Base-by-base conservation (phyloP, 345 rosid species). In the Fremontodendron californicum region DNA sequence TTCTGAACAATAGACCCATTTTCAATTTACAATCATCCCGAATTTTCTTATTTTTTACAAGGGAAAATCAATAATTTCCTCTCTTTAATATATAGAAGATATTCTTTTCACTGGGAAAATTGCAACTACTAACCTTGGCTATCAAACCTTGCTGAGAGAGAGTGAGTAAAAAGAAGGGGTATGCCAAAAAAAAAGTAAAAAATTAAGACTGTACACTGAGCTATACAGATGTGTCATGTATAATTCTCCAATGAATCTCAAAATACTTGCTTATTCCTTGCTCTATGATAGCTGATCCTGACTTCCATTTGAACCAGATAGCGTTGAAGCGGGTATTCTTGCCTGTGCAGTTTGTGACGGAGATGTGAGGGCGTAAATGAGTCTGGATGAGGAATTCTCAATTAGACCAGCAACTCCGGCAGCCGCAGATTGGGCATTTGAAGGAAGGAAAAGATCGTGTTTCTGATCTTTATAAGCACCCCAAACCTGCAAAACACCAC, bases 321-420 rank as follows among this genome's bases (percentile, higher is more conserved):
- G 7, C 5, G 81, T 27, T 16, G 84, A 75, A 27, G 77, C 69
- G 33, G 88, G 87, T 5, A 82, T 68, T 83, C 85, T 80, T 9
- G 70, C 71, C 29, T 75, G 86, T 51, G 83, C 6, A 45, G 87
- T 61, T 67, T 82, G 89, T 51, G 92, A 90, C 3, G 95, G 95
- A 49, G 98, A 98, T 1, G 96, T 81, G 55, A 96, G 95, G 0
- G 97, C 97, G 80, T 94, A 94, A 4, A 94, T 87, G 52, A 91
- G 87, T 71, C 88, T 89, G 63, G 91, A 89, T 27, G 99, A 88
- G 3, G 99, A 91, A 87, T 73, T 89, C 82, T 96, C 99, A 3
- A 96, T 96, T 46, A 96, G 87, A 81, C 99, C 99, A 46, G 99
- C 97, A 79, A 96, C 95, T 76, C 99, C 99, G 1, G 97, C 98